Evolutionary conservation across 2,329 filamentous ascomycete genomes (phyloP).

Genomic region (Fusarium albidum): DNA sequence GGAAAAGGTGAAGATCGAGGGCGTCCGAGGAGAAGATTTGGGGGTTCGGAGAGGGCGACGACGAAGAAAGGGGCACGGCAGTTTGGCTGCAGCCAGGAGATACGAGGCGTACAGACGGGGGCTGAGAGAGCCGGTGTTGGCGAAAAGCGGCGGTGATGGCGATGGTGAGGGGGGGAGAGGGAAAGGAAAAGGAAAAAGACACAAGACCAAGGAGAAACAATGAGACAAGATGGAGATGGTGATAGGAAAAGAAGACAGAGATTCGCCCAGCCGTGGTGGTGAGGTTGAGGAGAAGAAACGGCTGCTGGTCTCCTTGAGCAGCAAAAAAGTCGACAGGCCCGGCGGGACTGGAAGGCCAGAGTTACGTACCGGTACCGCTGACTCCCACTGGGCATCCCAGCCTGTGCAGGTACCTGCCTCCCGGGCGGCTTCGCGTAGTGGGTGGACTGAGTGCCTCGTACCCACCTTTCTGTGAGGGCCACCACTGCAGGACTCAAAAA

Average conservation of each 20-base stretch:
- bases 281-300: constrained; percentile 41
- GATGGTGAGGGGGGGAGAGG: constrained; percentile 35
- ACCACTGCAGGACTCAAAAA: constrained; percentile 18
- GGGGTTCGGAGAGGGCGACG: constrained; percentile 35
- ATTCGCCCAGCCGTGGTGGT: constrained; percentile 34
- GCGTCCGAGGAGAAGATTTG: constrained; percentile 26
- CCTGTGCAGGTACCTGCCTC: neutral
- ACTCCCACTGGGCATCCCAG: neutral
- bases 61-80: constrained; percentile 45
- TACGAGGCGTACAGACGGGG: constrained; percentile 34
- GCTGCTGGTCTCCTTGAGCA: constrained; percentile 29
- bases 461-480: constrained; percentile 11
- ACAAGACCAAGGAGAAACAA: constrained; percentile 41
- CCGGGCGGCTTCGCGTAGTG: too few relatives aligned
- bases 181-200: constrained; percentile 37
- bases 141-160: constrained; percentile 41
- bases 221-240: constrained; percentile 37
- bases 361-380: constrained; percentile 26
- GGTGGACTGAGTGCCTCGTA: neutral
- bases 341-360: constrained; percentile 6
- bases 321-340: constrained; percentile 24
- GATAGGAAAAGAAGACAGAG: constrained; percentile 37
- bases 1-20: constrained; percentile 30
- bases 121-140: constrained; percentile 36
- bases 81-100: constrained; percentile 31